Base-by-base conservation (phyloP, 257 asterid genomes). In the Plantago elongata region DNA sequence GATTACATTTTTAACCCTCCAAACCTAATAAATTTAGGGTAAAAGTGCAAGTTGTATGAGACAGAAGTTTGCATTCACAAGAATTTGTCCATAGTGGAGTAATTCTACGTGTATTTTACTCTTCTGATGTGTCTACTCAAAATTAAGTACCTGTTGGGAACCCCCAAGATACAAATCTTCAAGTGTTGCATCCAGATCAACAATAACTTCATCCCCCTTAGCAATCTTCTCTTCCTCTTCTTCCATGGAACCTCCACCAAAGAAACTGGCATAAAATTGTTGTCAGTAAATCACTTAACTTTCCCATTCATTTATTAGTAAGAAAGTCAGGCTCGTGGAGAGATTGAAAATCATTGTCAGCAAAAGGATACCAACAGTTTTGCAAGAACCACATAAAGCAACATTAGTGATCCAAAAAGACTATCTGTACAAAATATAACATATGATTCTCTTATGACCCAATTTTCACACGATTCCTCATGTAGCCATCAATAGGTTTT, bases 81-180 rank as follows among this genome's bases (percentile, higher is more conserved):
- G 51, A 13, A 18, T 30, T 37, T 9, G 22, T 9, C 48, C 57
- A 65, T 11, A 56, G 45, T 30, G 51, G 64, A 13, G 57, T 49
- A 57, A 49, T 46, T 64, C 38, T 48, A 8, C 22, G 13, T 17
- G 34, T 22, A 42, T 42, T 44, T 11, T 51, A 60, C 9, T 57
- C 40, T 44, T 43, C 40, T 49, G 11, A 45, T 3, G 18, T 12
- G 55, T 13, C 54, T 2, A 5, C 51, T 17, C 42, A 59, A 51
- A 37, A 52, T 54, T 42, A n/a, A 70, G 60, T 83, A 89, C 99
- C 99, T 93, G 89, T 79, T 87, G 66, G 50, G 90, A 77, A 50
- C 97, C 99, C 15, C 99, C 99, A 94, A 85, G 79, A 65, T 93
- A 93, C 54, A 93, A 74, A 78, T 93, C 99, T 78, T 93, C 99